Conservation (phyloP, 768 basidiomycete species). For the Lactarius evosmus region DNA sequence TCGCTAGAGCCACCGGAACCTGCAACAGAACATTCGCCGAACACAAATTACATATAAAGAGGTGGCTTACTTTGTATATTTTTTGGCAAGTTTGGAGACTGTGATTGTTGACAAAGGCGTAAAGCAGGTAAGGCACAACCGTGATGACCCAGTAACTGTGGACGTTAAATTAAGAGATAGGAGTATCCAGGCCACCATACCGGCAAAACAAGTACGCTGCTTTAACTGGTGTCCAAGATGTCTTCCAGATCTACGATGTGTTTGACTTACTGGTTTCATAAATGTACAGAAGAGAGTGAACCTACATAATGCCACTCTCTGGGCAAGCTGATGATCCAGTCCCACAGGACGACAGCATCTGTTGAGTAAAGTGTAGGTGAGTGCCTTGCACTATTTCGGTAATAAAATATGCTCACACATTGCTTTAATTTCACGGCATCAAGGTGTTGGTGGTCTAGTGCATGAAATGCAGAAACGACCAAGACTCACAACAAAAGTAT, state of each 20-base stretch:
- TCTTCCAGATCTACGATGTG: conserved; percentile 68
- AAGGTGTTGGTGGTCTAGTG: conserved; percentile 33
- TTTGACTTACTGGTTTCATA: conserved; percentile 7
- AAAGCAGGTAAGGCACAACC: conserved; percentile 75
- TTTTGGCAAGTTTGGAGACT: conserved; percentile 57
- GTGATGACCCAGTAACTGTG: conserved; percentile 78
- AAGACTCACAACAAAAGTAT: conserved; percentile 77
- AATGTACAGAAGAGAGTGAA: conserved; percentile 21
- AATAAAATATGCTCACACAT: conserved; percentile 53
- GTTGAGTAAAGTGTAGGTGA: conserved; percentile 2
- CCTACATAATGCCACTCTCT: conserved; percentile 75
- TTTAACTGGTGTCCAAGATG: conserved; percentile 82
- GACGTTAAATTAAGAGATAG: background rate
- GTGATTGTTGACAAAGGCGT: conserved; percentile 72
- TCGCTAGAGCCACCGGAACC: conserved; percentile 78
- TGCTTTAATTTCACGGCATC: conserved; percentile 29
- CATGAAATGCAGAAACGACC: conserved; percentile 23
- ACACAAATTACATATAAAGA: background rate
- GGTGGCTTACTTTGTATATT: conserved; percentile 56
- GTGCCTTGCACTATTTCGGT: background rate
- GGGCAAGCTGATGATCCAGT: conserved; percentile 77
- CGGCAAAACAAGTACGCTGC: conserved; percentile 81
- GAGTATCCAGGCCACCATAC: conserved; percentile 39
- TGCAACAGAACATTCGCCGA: conserved; percentile 30
- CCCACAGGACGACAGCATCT: conserved; percentile 84